phyloP scores from a whole-genome alignment of 2,329 filamentous ascomycete species.

The Zymoseptoria passerinii region DNA sequence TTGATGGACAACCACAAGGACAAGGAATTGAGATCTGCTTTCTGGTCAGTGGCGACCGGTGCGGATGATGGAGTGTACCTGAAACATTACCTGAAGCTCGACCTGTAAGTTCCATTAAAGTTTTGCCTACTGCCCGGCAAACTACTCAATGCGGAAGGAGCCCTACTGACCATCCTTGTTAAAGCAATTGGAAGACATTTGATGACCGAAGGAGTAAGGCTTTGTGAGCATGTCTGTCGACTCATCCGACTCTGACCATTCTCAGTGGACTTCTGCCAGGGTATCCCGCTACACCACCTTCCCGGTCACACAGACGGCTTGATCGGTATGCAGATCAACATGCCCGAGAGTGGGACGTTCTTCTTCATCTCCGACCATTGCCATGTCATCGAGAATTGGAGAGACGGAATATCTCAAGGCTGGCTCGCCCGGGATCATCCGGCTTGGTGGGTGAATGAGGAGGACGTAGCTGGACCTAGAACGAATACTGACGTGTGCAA shows the following conservation, averaged over 20 bases:
- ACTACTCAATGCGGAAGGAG: not conserved
- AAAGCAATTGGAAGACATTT: conserved; percentile 31
- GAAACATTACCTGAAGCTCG: conserved; percentile 29
- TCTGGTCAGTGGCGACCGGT: conserved; percentile 30
- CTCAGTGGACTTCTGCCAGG: too few relatives aligned
- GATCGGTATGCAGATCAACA: conserved; percentile 31
- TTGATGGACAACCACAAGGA: conserved; percentile 15
- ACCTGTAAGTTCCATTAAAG: conserved; percentile 18
- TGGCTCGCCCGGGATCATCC: conserved; percentile 31
- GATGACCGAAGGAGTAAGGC: conserved; percentile 30
- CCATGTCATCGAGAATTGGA: conserved; percentile 32
- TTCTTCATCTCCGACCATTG: conserved; percentile 31
- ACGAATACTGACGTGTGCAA: not conserved
- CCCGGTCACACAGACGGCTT: conserved; percentile 32
- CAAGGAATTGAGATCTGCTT: conserved; percentile 26
- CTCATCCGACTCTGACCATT: too few relatives aligned
- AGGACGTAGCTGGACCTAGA: not conserved
- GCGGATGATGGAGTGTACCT: conserved; percentile 30
- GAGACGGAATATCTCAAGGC: conserved; percentile 30
- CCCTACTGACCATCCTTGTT: not conserved
- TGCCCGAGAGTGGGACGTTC: conserved; percentile 28
- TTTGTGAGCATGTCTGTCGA: conserved; percentile 19
- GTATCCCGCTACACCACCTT: conserved; percentile 31
- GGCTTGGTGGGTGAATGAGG: conserved; percentile 19
- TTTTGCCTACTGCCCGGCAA: not conserved